Conservation (phyloP, 2,329 filamentous ascomycete species). For the Venturia pyrina region DNA sequence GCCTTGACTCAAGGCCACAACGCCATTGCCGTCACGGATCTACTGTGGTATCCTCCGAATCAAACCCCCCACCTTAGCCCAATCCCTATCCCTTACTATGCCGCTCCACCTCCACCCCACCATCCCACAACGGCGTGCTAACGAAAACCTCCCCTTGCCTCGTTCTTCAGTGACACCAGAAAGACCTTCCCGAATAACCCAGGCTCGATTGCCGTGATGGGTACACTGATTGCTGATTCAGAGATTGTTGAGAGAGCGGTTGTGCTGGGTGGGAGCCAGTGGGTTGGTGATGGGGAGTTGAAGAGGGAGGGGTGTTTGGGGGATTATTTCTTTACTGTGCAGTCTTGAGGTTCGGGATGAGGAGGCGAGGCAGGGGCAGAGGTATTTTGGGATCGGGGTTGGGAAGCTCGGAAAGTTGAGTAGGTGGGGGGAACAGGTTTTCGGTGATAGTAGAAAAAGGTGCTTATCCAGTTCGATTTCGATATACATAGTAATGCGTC, state of each 20-base stretch:
- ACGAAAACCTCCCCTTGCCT: not conserved
- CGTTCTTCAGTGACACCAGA: not conserved
- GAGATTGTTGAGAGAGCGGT: not conserved
- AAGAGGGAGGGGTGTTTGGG: too few relatives aligned
- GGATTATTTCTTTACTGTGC: too few relatives aligned
- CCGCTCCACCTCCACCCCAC: not conserved
- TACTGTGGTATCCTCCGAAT: not conserved
- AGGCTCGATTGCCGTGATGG: not conserved
- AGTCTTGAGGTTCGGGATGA: not conserved
- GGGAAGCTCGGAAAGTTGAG: not conserved
- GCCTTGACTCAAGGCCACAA: not conserved
- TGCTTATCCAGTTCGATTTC: too few relatives aligned
- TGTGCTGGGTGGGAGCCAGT: not conserved
- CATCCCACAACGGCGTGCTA: not conserved
- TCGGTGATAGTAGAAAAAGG: too few relatives aligned
- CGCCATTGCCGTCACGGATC: not conserved
- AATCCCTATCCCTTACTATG: not conserved
- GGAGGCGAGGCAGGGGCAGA: not conserved
- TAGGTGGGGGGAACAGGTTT: not conserved
- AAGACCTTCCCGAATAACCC: slow-evolving; percentile 5
- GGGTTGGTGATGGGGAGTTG: not conserved
- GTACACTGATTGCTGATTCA: not conserved
- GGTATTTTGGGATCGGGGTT: slow-evolving; percentile 3
- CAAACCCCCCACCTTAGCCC: not conserved
- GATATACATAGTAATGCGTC: too few relatives aligned